Conservation (phyloP, 768 basidiomycete species). For the Cystobasidium onofrii region DNA sequence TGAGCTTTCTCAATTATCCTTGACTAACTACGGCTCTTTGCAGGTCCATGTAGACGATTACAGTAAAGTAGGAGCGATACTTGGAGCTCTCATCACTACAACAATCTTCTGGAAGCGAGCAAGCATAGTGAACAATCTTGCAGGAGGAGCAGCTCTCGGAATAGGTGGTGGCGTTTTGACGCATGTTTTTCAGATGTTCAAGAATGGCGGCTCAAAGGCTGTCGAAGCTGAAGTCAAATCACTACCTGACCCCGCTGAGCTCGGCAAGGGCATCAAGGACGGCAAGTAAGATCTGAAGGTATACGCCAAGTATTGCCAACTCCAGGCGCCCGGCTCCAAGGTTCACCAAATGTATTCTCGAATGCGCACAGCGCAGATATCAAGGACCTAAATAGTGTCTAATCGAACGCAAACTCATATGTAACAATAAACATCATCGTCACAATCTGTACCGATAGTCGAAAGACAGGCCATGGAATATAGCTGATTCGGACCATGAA, state of each 20-base stretch:
- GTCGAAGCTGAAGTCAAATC: slow-evolving; percentile 17
- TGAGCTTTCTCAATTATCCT: not conserved
- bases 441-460: too few relatives aligned
- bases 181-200: slow-evolving; percentile 19
- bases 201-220: slow-evolving; percentile 14
- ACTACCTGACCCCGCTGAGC: slow-evolving; percentile 26
- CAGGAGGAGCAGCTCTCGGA: slow-evolving; percentile 26
- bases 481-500: too few relatives aligned
- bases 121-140: not conserved
- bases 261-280: slow-evolving; percentile 20
- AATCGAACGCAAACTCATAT: too few relatives aligned
- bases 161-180: slow-evolving; percentile 23
- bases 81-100: slow-evolving; percentile 24
- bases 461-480: too few relatives aligned
- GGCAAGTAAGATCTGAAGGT: slow-evolving; percentile 2
- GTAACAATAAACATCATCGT: too few relatives aligned
- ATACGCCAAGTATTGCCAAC: too few relatives aligned
- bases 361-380: too few relatives aligned
- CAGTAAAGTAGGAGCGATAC: slow-evolving; percentile 20
- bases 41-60: slow-evolving; percentile 31
- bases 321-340: too few relatives aligned
- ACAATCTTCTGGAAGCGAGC: slow-evolving; percentile 28
- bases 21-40: not conserved
- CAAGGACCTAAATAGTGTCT: not conserved
- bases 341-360: too few relatives aligned